Conservation (phyloP, 106 monocot genomes). For the Chionographis japonica region DNA sequence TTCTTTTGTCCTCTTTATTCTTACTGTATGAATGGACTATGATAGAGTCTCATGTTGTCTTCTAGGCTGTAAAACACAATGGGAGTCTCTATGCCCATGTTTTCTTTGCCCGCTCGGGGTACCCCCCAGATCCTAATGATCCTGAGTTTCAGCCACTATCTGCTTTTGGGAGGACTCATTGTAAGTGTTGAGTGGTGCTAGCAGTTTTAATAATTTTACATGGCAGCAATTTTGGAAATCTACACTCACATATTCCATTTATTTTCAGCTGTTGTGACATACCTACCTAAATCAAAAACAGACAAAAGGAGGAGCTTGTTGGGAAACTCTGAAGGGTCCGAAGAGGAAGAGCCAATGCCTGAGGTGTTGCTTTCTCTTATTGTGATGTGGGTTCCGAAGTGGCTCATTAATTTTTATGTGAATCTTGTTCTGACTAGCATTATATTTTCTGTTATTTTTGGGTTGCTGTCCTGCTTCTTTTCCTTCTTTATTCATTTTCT, state of each 20-base stretch:
- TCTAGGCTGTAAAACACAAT: slow-evolving; percentile 78
- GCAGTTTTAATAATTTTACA: too few species aligned
- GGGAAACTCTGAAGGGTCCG: slow-evolving; percentile 14
- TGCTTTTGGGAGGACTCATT: slow-evolving; percentile 72
- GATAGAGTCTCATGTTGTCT: not conserved
- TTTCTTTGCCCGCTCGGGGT: slow-evolving; percentile 93
- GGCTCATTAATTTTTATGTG: too few species aligned
- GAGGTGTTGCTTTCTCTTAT: slow-evolving; percentile 23
- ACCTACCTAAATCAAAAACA: slow-evolving; percentile 31
- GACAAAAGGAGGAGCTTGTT: slow-evolving; percentile 39
- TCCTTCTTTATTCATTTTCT: too few species aligned
- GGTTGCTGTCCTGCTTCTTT: too few species aligned
- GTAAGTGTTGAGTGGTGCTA: slow-evolving; percentile 32
- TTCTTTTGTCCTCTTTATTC: slow-evolving; percentile 1
- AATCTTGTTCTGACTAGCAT: too few species aligned
- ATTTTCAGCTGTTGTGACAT: slow-evolving; percentile 33
- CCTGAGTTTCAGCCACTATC: slow-evolving; percentile 67
- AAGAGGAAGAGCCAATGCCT: slow-evolving; percentile 9
- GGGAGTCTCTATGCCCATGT: slow-evolving; percentile 94
- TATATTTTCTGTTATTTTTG: too few species aligned
- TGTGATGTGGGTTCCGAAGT: too few species aligned
- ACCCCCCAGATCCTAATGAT: slow-evolving; percentile 86
- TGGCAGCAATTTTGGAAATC: too few species aligned
- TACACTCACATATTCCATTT: too few species aligned
- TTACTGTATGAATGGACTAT: not conserved